A percentile compares a stretch with the other conserved stretches of the same genome.
These are phyloP conservation scores for Saturnispora zaruensis DNA, from an alignment of 805 yeast genomes.

Conservation along the genomic window DNA sequence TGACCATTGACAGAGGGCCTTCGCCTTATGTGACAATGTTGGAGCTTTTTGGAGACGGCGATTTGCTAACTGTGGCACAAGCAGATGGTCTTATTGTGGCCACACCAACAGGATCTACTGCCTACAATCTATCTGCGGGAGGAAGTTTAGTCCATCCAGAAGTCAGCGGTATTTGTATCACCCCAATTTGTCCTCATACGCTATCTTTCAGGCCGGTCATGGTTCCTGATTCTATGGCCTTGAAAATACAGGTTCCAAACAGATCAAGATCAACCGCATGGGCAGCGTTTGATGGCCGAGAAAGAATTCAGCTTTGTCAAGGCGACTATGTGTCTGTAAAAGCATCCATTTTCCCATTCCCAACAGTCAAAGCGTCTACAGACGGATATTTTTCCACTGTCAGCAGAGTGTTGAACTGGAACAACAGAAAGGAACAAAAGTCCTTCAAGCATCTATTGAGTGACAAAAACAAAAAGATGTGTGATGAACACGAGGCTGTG, in stretches of 20 bases:
- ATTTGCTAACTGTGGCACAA: conserved; percentile 78
- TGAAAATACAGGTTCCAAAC: conserved; percentile 72
- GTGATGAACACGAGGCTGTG: conserved; percentile 11
- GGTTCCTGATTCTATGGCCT: conserved; percentile 84
- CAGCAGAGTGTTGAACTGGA: conserved; percentile 86
- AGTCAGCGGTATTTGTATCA: conserved; percentile 83
- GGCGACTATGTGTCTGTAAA: conserved; percentile 82
- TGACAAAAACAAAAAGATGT: conserved; percentile 39
- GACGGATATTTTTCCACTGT: conserved; percentile 80
- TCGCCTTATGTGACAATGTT: conserved; percentile 85
- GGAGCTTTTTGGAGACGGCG: conserved; percentile 82
- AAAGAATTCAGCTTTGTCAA: conserved; percentile 65
- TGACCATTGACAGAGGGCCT: conserved; percentile 90
- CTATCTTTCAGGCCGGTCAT: conserved; percentile 86
- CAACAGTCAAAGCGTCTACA: conserved; percentile 71
- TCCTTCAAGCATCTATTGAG: conserved; percentile 60
- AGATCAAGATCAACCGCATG: conserved; percentile 85
- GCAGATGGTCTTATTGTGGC: conserved; percentile 92
- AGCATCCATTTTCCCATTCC: conserved; percentile 89
- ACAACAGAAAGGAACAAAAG: conserved; percentile 80
- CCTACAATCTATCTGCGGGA: conserved; percentile 91
- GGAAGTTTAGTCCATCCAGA: conserved; percentile 93
- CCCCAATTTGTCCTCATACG: conserved; percentile 96
- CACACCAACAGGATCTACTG: conserved; percentile 95
- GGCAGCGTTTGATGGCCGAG: conserved; percentile 94